Evolutionary conservation across 2,329 filamentous ascomycete genomes (phyloP).

Genomic region (Penicillium sp.): DNA sequence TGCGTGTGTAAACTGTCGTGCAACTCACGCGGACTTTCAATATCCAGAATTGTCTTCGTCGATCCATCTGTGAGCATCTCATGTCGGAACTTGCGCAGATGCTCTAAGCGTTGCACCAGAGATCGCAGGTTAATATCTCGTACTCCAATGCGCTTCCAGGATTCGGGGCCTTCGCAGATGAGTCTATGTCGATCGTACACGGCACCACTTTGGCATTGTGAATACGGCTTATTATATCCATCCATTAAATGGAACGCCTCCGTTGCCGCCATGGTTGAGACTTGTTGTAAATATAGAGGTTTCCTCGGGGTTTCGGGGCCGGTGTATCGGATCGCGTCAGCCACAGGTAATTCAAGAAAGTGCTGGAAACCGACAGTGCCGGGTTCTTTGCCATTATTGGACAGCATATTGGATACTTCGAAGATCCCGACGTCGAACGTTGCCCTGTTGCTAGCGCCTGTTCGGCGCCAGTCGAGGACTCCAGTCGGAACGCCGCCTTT

Average conservation of each 20-base stretch:
- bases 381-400: conserved; percentile 44
- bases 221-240: conserved; percentile 36
- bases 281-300: conserved; percentile 20
- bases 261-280: conserved; percentile 27
- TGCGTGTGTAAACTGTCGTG: conserved; percentile 37
- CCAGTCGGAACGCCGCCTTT: conserved; percentile 29
- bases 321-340: conserved; percentile 33
- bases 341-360: conserved; percentile 48
- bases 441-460: conserved; percentile 33
- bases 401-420: conserved; percentile 51
- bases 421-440: conserved; percentile 46
- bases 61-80: conserved; percentile 32
- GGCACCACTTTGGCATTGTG: conserved; percentile 36
- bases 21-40: conserved; percentile 32
- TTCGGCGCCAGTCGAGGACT: conserved; percentile 23
- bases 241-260: conserved; percentile 37
- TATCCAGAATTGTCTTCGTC: conserved; percentile 37
- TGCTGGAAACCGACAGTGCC: conserved; percentile 49
- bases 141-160: conserved; percentile 44
- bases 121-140: conserved; percentile 36
- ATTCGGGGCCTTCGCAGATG: conserved; percentile 37
- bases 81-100: conserved; percentile 34
- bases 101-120: conserved; percentile 37
- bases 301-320: conserved; percentile 22
- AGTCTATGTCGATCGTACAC: conserved; percentile 38